These are phyloP conservation scores for Penicillium nucicola DNA, from an alignment of 495 filamentous ascomycete genomes.

Conservation along the genomic window DNA sequence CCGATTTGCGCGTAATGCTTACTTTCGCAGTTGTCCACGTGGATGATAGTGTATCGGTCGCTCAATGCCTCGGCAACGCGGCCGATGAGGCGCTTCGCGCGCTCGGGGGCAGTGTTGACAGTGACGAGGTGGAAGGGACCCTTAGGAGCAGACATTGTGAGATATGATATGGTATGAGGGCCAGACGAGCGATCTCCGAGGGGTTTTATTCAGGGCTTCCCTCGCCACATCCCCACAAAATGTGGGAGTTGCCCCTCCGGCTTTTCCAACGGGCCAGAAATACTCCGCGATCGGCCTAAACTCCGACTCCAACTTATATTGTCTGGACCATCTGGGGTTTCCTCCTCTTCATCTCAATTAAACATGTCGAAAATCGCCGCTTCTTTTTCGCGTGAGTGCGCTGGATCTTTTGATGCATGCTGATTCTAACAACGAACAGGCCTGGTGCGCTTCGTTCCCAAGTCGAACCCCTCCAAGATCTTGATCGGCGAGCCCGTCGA, in stretches of 20 bases:
- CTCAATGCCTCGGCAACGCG: constrained; percentile 55
- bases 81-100: constrained; percentile 60
- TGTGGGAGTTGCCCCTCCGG: constrained; percentile 15
- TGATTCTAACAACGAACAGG: constrained; percentile 33
- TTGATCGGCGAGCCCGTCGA: constrained; percentile 58
- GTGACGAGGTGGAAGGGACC: constrained; percentile 62
- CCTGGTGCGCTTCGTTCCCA: constrained; percentile 58
- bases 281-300: constrained; percentile 6
- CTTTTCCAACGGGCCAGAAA: constrained; percentile 22
- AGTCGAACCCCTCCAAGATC: constrained; percentile 45
- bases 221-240: constrained; percentile 18
- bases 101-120: constrained; percentile 66
- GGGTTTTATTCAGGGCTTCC: constrained; percentile 13
- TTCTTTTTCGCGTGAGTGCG: constrained; percentile 39
- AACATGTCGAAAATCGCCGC: constrained; percentile 42
- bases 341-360: constrained; percentile 1
- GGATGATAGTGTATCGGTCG: constrained; percentile 56
- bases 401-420: neutral
- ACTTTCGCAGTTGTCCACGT: constrained; percentile 59
- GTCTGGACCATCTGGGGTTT: neutral
- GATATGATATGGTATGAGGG: neutral
- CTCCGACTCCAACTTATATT: neutral
- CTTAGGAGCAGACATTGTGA: constrained; percentile 45
- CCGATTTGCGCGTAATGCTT: constrained; percentile 11
- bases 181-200: constrained; percentile 4